phyloP scores from a whole-genome alignment of 768 basidiomycete genomes.

The Rubroboletus satanas region DNA sequence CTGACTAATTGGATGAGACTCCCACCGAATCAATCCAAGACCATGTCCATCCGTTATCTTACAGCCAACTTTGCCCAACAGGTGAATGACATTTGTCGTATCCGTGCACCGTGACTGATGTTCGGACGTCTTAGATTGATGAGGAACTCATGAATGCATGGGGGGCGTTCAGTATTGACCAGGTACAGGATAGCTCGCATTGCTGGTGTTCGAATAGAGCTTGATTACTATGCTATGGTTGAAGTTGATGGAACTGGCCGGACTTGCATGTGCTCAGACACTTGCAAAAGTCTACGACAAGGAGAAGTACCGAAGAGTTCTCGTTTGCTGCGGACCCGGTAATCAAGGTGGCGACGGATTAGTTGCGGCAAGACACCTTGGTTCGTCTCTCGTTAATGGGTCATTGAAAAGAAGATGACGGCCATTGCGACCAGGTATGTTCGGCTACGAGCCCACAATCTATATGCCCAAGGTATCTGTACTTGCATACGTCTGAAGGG shows the following conservation, averaged over 20 bases:
- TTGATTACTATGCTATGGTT: not conserved
- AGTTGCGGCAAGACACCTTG: slow-evolving; percentile 92
- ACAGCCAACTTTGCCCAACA: slow-evolving; percentile 75
- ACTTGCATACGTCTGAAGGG: not conserved
- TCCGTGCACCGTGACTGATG: not conserved
- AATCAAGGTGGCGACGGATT: slow-evolving; percentile 98
- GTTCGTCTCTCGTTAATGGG: slow-evolving; percentile 37
- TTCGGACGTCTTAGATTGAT: slow-evolving; percentile 70
- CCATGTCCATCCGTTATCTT: slow-evolving; percentile 60
- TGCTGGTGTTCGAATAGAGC: not conserved
- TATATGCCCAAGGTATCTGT: slow-evolving; percentile 85
- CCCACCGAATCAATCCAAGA: not conserved
- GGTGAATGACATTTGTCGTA: slow-evolving; percentile 33
- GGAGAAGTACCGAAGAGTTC: slow-evolving; percentile 65
- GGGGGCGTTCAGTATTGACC: slow-evolving; percentile 95
- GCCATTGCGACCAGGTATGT: slow-evolving; percentile 58
- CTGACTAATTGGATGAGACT: not conserved
- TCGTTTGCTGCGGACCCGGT: slow-evolving; percentile 97
- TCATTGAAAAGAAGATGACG: not conserved
- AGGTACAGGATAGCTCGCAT: slow-evolving; percentile 43
- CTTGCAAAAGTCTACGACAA: slow-evolving; percentile 73
- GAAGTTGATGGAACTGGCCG: slow-evolving; percentile 95
- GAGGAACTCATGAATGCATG: slow-evolving; percentile 84
- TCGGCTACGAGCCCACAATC: slow-evolving; percentile 84
- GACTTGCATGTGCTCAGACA: slow-evolving; percentile 88